Conservation (phyloP, 495 filamentous ascomycete species). For the Penicillium ochrochloron region DNA sequence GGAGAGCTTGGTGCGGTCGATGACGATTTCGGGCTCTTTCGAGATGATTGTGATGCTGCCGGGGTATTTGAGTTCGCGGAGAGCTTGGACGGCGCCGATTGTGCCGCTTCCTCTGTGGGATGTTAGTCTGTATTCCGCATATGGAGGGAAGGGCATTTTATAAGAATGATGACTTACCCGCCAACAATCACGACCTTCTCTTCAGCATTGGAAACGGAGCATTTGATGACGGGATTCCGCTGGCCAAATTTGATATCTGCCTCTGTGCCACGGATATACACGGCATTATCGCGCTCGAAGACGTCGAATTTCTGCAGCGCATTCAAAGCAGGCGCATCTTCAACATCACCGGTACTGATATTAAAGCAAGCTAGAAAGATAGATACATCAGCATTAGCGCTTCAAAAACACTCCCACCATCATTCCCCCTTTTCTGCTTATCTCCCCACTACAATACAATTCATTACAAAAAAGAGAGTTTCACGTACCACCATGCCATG, state of each 20-base stretch:
- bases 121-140: conserved; percentile 11
- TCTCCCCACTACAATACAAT: neutral
- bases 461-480: neutral
- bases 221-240: conserved; percentile 73
- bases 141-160: neutral
- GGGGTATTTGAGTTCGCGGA: conserved; percentile 79
- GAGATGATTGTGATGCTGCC: conserved; percentile 84
- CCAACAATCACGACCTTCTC: conserved; percentile 87
- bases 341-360: conserved; percentile 85
- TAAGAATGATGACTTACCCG: conserved; percentile 57
- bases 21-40: conserved; percentile 80
- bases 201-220: conserved; percentile 57
- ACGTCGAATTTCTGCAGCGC: conserved; percentile 79
- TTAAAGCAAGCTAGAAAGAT: conserved; percentile 81
- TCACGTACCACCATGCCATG: conserved; percentile 87
- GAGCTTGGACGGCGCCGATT: conserved; percentile 75
- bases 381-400: conserved; percentile 19
- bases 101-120: conserved; percentile 69
- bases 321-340: conserved; percentile 90
- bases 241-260: conserved; percentile 75
- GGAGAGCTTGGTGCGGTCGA: conserved; percentile 94
- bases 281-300: conserved; percentile 73
- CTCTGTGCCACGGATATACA: conserved; percentile 85
- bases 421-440: conserved; percentile 6
- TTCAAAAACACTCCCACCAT: neutral